A percentile compares a stretch with the other conserved stretches of the same genome.
Evolutionary conservation across 805 yeast genomes (phyloP).

Genomic region (Sugiyamaella americana): DNA sequence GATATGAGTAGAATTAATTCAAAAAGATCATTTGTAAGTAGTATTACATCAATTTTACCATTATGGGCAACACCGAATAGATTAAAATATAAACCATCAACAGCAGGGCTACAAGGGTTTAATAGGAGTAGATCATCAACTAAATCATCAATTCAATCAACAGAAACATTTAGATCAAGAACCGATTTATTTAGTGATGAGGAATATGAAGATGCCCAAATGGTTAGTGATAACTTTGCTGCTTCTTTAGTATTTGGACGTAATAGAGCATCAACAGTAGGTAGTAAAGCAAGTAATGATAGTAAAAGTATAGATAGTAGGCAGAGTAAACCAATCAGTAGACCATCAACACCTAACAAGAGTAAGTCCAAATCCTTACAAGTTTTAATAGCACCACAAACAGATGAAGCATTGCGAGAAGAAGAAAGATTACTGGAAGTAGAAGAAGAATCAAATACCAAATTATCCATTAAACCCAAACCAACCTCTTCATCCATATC

Average conservation of each 20-base stretch:
- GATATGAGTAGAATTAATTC: neutral
- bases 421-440: too few relatives aligned
- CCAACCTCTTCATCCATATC: too few relatives aligned
- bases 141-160: conserved; percentile 17
- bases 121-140: conserved; percentile 20
- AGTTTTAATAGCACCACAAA: too few relatives aligned
- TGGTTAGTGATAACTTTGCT: conserved; percentile 23
- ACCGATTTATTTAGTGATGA: conserved; percentile 22
- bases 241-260: conserved; percentile 10
- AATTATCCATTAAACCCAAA: too few relatives aligned
- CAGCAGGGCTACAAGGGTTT: conserved; percentile 22
- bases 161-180: conserved; percentile 22
- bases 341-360: too few relatives aligned
- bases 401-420: too few relatives aligned
- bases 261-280: neutral
- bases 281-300: neutral
- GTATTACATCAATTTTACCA: conserved; percentile 11
- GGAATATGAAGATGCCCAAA: conserved; percentile 23
- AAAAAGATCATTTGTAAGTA: conserved; percentile 5
- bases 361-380: too few relatives aligned
- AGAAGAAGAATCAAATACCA: too few relatives aligned
- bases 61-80: conserved; percentile 7
- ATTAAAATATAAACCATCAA: conserved; percentile 18
- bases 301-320: neutral
- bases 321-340: too few relatives aligned